phyloP scores from a whole-genome alignment of 192 early-diverging fungal species.

The Mortierella alpina region DNA sequence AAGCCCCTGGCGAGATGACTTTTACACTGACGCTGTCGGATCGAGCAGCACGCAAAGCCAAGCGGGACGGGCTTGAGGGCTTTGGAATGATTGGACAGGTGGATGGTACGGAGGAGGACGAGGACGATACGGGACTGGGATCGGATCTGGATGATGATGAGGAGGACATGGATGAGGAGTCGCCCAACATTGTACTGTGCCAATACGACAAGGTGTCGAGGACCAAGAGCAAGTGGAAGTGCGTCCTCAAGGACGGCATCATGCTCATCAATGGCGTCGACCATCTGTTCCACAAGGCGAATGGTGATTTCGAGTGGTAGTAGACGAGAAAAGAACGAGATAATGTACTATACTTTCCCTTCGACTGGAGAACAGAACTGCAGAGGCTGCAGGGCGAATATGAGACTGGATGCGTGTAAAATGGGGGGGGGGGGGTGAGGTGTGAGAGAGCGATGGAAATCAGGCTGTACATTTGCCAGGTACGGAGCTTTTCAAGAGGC shows the following conservation, averaged over 20 bases:
- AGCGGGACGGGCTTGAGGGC: conserved; percentile 25
- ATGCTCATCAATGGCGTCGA: conserved; percentile 95
- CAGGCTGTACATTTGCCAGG: no score
- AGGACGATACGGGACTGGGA: conserved; percentile 40
- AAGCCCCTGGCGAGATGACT: conserved; percentile 31
- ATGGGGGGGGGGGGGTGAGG: no score
- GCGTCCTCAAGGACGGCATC: conserved; percentile 95
- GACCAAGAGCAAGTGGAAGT: conserved; percentile 99
- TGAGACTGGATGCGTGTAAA: no score
- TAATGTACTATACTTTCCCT: neutral
- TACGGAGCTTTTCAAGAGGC: no score
- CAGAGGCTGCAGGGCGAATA: no score
- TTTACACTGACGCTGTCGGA: conserved; percentile 50
- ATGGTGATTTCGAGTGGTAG: conserved; percentile 98
- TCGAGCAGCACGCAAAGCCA: conserved; percentile 39
- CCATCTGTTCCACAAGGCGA: conserved; percentile 94
- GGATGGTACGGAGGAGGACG: conserved; percentile 39
- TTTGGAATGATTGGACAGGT: conserved; percentile 23
- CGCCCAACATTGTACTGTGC: conserved; percentile 45
- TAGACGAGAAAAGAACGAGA: neutral
- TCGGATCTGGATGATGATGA: conserved; percentile 54
- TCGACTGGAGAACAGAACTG: no score
- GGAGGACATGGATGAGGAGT: conserved; percentile 49
- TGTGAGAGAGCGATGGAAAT: no score
- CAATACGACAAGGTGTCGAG: conserved; percentile 73